A percentile compares a stretch with the other conserved stretches of the same genome.
Evolutionary conservation across 2,329 filamentous ascomycete species (phyloP).

Genomic region (Endothia cerciana): DNA sequence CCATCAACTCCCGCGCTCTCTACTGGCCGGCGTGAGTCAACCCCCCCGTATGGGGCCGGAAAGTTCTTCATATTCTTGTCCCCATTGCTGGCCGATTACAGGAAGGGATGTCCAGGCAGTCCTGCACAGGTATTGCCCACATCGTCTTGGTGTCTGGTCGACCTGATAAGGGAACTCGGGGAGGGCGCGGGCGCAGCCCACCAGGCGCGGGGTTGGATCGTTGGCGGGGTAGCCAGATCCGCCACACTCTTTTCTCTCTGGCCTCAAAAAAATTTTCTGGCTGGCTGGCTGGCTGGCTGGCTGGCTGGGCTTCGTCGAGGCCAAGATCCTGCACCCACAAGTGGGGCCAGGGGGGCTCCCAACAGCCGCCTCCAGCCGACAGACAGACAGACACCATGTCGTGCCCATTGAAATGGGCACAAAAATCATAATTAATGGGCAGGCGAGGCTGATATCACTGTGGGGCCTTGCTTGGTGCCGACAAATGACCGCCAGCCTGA

Average conservation of each 20-base stretch:
- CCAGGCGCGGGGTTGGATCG: conserved; percentile 6
- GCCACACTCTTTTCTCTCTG: conserved; percentile 2
- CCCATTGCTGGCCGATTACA: neutral
- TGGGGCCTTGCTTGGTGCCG: neutral
- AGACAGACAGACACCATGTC: neutral
- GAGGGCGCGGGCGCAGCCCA: neutral
- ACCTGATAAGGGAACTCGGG: too few relatives aligned
- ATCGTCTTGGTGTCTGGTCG: too few relatives aligned
- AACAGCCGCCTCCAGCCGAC: conserved; percentile 1
- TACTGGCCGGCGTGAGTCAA: conserved; percentile 50
- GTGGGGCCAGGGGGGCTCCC: neutral
- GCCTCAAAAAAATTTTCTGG: conserved; percentile 1
- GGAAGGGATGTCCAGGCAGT: neutral
- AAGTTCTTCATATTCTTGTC: too few relatives aligned
- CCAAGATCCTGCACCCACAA: conserved; percentile 9
- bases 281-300: neutral
- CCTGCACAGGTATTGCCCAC: neutral
- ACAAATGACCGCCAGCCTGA: neutral
- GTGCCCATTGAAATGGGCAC: neutral
- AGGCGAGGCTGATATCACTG: conserved; percentile 7
- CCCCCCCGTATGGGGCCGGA: neutral
- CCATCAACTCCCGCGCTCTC: conserved; percentile 57
- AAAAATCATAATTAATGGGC: conserved; percentile 4
- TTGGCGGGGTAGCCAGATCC: conserved; percentile 12
- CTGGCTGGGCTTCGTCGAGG: neutral